A percentile compares a stretch with the other conserved stretches of the same genome.
Evolutionary conservation across 345 rosid species (phyloP).

Genomic region (Brassica incana): DNA sequence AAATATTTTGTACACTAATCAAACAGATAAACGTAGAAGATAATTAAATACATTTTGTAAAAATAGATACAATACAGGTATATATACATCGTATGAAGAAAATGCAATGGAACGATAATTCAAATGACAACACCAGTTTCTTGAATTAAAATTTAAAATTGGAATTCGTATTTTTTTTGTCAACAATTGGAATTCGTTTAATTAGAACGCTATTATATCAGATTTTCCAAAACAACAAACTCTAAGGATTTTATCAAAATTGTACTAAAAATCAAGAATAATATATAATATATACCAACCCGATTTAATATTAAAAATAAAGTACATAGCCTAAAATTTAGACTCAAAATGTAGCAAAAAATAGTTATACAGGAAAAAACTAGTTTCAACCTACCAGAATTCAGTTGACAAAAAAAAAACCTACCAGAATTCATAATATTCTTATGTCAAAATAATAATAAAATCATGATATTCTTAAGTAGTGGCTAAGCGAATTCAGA

Average conservation of each 20-base stretch:
- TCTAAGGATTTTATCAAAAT: too few relatives aligned
- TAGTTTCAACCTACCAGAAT: neutral
- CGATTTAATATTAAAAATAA: neutral
- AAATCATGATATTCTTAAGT: too few relatives aligned
- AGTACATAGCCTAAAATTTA: neutral
- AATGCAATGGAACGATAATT: neutral
- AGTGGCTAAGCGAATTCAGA: too few relatives aligned
- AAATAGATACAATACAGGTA: neutral
- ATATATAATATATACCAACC: too few relatives aligned
- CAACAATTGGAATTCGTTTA: too few relatives aligned
- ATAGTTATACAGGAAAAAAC: neutral
- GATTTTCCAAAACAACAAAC: too few relatives aligned
- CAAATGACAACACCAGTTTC: neutral
- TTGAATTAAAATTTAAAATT: too few relatives aligned
- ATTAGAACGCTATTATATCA: too few relatives aligned
- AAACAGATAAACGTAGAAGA: neutral
- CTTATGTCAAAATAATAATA: too few relatives aligned
- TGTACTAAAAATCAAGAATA: too few relatives aligned
- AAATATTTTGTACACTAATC: neutral
- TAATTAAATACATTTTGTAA: neutral
- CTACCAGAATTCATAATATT: neutral
- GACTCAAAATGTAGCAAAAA: neutral
- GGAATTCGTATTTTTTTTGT: too few relatives aligned
- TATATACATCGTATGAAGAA: neutral
- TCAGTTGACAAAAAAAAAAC: neutral